Conservation (phyloP, 305 asterid species). For the Fraxinus baroniana region DNA sequence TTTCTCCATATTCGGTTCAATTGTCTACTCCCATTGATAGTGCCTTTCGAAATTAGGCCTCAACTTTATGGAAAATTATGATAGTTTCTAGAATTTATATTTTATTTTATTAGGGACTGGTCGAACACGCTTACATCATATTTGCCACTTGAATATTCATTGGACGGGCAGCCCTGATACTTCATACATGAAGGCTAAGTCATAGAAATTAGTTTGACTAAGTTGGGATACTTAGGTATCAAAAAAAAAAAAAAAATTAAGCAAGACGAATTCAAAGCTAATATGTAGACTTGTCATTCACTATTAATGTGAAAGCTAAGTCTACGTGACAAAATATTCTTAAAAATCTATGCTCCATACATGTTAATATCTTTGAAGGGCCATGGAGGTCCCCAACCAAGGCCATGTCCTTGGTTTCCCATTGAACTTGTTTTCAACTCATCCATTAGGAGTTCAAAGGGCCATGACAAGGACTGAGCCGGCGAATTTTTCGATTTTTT, state of each 20-base stretch:
- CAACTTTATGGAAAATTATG: background rate
- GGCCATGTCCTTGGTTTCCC: background rate
- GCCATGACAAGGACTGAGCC: background rate
- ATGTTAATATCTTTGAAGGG: background rate
- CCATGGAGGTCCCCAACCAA: background rate
- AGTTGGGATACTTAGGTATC: too few species aligned
- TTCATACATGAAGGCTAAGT: background rate
- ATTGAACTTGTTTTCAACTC: background rate
- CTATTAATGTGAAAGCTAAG: background rate
- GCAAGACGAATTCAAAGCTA: background rate
- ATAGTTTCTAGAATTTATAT: too few species aligned
- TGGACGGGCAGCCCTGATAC: background rate
- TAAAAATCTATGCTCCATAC: background rate
- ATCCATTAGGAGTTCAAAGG: background rate
- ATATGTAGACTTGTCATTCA: background rate
- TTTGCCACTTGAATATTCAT: background rate
- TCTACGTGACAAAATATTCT: background rate
- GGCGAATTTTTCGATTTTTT: background rate
- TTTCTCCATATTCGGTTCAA: background rate
- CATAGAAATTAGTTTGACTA: too few species aligned
- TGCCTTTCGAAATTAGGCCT: background rate
- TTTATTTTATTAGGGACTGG: background rate
- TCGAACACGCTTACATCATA: background rate
- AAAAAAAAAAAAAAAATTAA: too few species aligned
- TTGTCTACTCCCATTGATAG: background rate